Percentiles rank a stretch among this genome's conserved stretches.
Evolutionary conservation across 1,284 basidiomycete genomes (phyloP).

Genomic region (Trichosporon ovoides): DNA sequence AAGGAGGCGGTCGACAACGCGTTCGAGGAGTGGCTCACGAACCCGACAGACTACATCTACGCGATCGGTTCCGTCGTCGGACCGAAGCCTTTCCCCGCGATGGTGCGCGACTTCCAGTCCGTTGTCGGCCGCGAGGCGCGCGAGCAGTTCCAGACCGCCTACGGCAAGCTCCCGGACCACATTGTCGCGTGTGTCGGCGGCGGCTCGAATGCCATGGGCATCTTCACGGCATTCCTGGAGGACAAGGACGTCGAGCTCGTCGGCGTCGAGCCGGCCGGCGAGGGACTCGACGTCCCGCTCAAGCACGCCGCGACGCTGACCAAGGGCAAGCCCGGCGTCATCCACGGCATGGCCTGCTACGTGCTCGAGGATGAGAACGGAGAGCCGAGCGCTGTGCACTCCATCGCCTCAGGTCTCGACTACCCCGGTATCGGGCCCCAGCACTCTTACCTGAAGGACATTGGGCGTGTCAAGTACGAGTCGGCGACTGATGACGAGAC

Average conservation of each 20-base stretch:
- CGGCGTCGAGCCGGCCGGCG: constrained; percentile 90
- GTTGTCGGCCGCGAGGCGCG: constrained; percentile 95
- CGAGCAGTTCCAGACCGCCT: constrained; percentile 66
- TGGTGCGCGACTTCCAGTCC: constrained; percentile 96
- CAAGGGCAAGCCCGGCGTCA: constrained; percentile 83
- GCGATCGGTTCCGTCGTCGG: constrained; percentile 81
- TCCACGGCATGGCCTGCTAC: constrained; percentile 91
- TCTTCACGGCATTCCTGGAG: constrained; percentile 88
- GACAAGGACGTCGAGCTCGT: constrained; percentile 78
- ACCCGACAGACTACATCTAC: constrained; percentile 94
- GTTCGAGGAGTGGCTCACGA: constrained; percentile 69
- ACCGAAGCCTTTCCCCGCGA: constrained; percentile 97
- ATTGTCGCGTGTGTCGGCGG: constrained; percentile 97
- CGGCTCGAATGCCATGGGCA: constrained; percentile 94
- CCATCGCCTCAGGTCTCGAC: constrained; percentile 61
- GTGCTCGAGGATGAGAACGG: constrained; percentile 82
- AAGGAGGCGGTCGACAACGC: constrained; percentile 76
- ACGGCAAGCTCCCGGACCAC: constrained; percentile 84
- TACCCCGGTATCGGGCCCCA: constrained; percentile 77
- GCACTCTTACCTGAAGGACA: constrained; percentile 94
- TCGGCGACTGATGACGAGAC: constrained; percentile 91
- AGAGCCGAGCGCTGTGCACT: constrained; percentile 94
- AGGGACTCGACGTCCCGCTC: constrained; percentile 81
- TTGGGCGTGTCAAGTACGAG: constrained; percentile 84
- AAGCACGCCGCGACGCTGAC: constrained; percentile 88